phyloP scores from a whole-genome alignment of 2,329 filamentous ascomycete genomes.

The Ophiostoma pallidulum region DNA sequence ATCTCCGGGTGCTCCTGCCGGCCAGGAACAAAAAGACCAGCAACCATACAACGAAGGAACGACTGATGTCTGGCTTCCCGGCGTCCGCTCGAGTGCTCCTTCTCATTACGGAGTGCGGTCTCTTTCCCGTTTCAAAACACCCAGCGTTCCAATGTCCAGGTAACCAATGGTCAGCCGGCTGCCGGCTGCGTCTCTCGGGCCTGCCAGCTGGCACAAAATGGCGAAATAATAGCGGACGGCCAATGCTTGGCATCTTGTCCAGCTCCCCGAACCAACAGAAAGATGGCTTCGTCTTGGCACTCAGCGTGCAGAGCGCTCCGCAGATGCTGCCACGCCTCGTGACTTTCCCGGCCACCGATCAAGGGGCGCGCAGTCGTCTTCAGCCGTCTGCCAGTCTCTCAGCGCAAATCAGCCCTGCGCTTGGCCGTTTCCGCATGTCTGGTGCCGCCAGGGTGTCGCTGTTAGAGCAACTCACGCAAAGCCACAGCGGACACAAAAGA shows the following conservation, averaged over 20 bases:
- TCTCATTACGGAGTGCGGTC: background rate
- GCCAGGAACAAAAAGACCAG: background rate
- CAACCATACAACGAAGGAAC: background rate
- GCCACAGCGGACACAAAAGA: background rate
- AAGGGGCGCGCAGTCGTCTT: background rate
- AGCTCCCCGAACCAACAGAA: background rate
- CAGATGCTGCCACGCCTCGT: too few relatives aligned
- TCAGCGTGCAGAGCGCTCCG: slow-evolving; percentile 2
- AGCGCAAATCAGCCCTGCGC: slow-evolving; percentile 1
- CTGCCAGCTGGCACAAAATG: background rate
- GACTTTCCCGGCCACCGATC: too few relatives aligned
- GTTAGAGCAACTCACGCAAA: too few relatives aligned
- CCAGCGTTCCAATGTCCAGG: too few relatives aligned
- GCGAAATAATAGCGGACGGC: background rate
- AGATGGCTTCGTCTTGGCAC: slow-evolving; percentile 5
- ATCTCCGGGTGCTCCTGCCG: too few relatives aligned
- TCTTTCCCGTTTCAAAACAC: background rate
- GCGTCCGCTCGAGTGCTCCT: background rate
- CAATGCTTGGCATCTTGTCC: slow-evolving; percentile 1
- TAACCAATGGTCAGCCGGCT: slow-evolving; percentile 1
- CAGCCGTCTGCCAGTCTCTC: background rate
- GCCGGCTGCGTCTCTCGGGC: background rate
- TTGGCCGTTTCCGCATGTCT: background rate
- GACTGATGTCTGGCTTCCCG: background rate
- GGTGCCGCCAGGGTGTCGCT: too few relatives aligned